Evolutionary conservation across 352 stramenopile species (phyloP), one percentile per base, ranked within the genome.

Genomic region (Peronospora belbahrii): DNA sequence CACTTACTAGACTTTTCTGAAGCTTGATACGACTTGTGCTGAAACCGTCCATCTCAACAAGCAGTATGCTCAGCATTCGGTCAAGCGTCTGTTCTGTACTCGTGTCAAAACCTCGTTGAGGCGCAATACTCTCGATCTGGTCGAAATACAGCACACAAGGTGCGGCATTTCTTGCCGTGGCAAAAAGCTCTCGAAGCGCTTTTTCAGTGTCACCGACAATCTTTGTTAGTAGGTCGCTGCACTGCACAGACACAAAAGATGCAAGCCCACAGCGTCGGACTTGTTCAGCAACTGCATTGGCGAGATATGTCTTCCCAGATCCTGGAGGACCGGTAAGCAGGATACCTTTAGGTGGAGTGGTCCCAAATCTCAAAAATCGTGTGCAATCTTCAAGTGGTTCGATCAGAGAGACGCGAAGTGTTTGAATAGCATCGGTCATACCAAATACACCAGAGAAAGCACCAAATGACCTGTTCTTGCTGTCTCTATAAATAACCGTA

Each of bases 241-340:
- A 97, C 33, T 79, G 69, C 13, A 97, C 81, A 1, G 84, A 80
- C 6, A 97, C 70, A 40, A 95, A 95, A 3, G 83, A 91, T 11
- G 80, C 83, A 13, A 89, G 56, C 7, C 75, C 69, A 35, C 66
- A 62, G 3, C 73, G 63, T 23, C 62, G 69, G 20, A 89, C 61
- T 62, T 88, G 67, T 20, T 69, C 48, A 1, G 74, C 77, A 13
- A 94, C 51, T 2, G 70, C 74, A 31, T 76, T 63, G 3, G 82
- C 74, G 36, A 99, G 77, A 31, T 99, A 67, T 4, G 94, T 99
- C 65, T 99, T 99, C n/a, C 95, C 94, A 40, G 95, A 98, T 32
- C 96, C 97, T 9, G 97, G 95, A 10, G 96, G 95, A 13, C 97
- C 97, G 14, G 98, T 99, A 30, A 99, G 93, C 7, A 99, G 68